Conservation (phyloP, 2,329 filamentous ascomycete genomes). For the Domatiomyces catenatus region DNA sequence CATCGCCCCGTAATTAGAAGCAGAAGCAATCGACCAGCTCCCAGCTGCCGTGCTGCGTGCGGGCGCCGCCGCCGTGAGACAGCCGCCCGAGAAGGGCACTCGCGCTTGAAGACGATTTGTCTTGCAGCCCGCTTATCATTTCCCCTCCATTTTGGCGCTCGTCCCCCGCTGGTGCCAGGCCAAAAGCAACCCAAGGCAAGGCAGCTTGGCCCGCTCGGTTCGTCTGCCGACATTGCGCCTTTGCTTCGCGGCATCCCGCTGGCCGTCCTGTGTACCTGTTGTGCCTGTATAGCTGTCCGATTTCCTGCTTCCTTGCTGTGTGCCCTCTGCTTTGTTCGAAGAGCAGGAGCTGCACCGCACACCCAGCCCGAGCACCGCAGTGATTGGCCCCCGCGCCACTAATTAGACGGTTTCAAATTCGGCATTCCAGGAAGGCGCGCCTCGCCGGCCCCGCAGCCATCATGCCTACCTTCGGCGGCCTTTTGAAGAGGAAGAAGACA, state of each 20-base stretch:
- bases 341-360: neutral
- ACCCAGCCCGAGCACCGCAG: neutral
- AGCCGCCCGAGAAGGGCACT: neutral
- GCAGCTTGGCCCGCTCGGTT: neutral
- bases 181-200: neutral
- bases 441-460: slow-evolving; percentile 7
- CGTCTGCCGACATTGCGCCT: neutral
- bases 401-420: slow-evolving; percentile 9
- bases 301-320: neutral
- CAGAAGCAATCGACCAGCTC: neutral
- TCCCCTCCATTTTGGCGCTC: neutral
- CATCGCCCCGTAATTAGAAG: neutral
- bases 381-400: neutral
- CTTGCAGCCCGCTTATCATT: neutral
- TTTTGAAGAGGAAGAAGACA: slow-evolving; percentile 88
- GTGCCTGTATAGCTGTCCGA: neutral
- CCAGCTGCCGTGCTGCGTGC: no score
- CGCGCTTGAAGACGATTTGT: neutral
- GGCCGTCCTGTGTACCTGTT: neutral
- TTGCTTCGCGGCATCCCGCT: neutral
- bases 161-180: neutral
- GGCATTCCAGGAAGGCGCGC: slow-evolving; percentile 11
- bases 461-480: slow-evolving; percentile 83
- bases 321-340: neutral
- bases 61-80: neutral